Base-by-base conservation (phyloP, 768 basidiomycete genomes). In the Phallus indusiatus region DNA sequence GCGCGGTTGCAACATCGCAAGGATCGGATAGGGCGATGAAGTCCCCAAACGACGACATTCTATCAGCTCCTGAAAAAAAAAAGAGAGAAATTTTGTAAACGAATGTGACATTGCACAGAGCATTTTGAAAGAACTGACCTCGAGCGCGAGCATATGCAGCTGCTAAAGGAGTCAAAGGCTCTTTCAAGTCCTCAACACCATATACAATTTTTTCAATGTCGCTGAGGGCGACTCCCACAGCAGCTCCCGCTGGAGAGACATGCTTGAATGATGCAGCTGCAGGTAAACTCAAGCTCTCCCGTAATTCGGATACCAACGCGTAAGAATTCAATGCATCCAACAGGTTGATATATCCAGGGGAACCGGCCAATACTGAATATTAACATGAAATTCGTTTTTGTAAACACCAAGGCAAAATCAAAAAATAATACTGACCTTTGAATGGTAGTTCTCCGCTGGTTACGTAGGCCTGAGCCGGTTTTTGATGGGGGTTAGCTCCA, bases 191-290 rank as follows among this genome's bases (percentile, higher is more conserved):
- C 37, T 97, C 94, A 0, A 96, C 94, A 1, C 93, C 95, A 63
- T 97, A 98, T 0, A 98, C 94, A 65, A 88, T 85, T 68, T 94
- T 91, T 73, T 97, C 94, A 0, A 78, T 80, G 28, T 89, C 86
- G 64, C 84, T 79, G 48, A 99, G 79, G 67, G 82, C 82, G 58
- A 96, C 70, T 21, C 94, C 95, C 12, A 97, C 90, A 24, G 94
- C 96, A 6, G 90, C 94, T 54, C 96, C 96, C 1, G 96, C 96
- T 11, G 96, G 96, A 17, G 95, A 98, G 61, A 99, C 96, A 68
- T 99, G 96, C 75, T 99, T 99, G 85, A 98, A 99, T 0, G 94
- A 97, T 0, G 96, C 95, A 12, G 96, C 95, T 14, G 96, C 96
- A 17, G 96, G 94, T 50, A 98, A 83, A 36, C 77, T 73, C 59